Base-by-base conservation (phyloP, 306 rosid genomes). In the Lathyrus sativus region DNA sequence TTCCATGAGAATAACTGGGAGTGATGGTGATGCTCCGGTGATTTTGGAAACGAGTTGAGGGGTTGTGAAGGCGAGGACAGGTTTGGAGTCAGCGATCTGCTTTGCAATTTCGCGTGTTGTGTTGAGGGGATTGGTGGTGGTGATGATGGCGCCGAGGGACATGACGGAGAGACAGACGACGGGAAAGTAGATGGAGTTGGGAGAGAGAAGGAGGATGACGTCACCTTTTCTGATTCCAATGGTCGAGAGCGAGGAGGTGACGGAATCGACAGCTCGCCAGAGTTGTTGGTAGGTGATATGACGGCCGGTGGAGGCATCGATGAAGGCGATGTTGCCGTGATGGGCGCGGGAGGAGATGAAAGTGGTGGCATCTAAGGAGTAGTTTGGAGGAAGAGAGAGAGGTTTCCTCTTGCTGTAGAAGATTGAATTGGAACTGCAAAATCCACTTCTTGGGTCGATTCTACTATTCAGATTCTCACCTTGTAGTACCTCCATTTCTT, bases 101-200 rank as follows among this genome's bases (percentile, higher is more conserved):
- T 88, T 93, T 70, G 85, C 80, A 65, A 93, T 93, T 74, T 93
- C 98, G 6, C 78, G 57, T 1, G 87, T 0, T 5, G 98, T 93
- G 75, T 93, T 93, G 76, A 90, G 91, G 2, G 98, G 98, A 63
- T 90, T 93, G 17, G 96, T 88, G 76, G 98, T 88, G 78, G 97
- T 90, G 67, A 93, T 82, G 57, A 93, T 19, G 56, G 93, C 97
- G 17, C 98, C 98, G 15, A 90, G 82, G 76, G 95, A 88, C 90
- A 93, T 90, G 53, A 82, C 82, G 72, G 95, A 88, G 26, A 90
- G 89, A 79, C 97, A 90, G 3, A 93, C 86, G 0, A 93, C 76
- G 8, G 98, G 96, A 71, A 90, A 90, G 80, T 63, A 71, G 51
- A 93, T 86, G 44, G 97, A 86, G 76, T 90, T 90, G 0, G 96